Evolutionary conservation across 2,329 filamentous ascomycete species (phyloP), one percentile per base, ranked within the genome.

Genomic region (Microcera coccophila): DNA sequence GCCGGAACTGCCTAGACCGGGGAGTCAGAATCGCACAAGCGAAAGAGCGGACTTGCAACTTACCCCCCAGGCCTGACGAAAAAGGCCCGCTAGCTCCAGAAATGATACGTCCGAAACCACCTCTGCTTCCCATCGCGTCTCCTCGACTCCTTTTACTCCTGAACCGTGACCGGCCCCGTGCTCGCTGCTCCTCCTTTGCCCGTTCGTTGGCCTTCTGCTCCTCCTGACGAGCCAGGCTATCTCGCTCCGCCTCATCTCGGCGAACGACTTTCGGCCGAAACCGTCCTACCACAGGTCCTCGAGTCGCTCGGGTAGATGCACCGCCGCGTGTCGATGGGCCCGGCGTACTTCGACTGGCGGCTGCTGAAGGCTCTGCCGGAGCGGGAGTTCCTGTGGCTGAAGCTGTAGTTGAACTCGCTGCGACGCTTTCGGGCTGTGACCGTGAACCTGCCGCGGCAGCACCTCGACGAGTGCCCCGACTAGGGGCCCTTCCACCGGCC

Each of bases 181-280:
- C 63, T 39, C 60, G 61, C 16, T 62, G 60, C 57, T 70, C 68
- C 18, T 68, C 67, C 4, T 67, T 67, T 4, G 63, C 66, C 36
- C 66, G 62, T 37, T 69, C 66, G 24, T 49, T 64, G 2, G 68
- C 66, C 48, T 72, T 72, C 44, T 69, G 62, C 41, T 68, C 63
- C 46, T 72, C 69, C 41, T 69, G 63, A 11, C 68, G 62, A 35
- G 73, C 73, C 9, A 76, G 59, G 38, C 53, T 67, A 40, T 74
- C 71, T 55, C 74, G 63, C 39, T 75, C 72, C 5, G 69, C 67
- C 42, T 75, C 73, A 60, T 76, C 72, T 67, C 74, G 63, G 40
- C 74, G 67, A 36, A 75, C 56, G 45, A 70, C 72, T 50, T 69
- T 75, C 21, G 74, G 74, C 39, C 67, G 68, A 39, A 76, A 75